Percentiles rank a stretch among this genome's conserved stretches.
Conservation (phyloP, 257 asterid species). For the Haberlea rhodopensis region DNA sequence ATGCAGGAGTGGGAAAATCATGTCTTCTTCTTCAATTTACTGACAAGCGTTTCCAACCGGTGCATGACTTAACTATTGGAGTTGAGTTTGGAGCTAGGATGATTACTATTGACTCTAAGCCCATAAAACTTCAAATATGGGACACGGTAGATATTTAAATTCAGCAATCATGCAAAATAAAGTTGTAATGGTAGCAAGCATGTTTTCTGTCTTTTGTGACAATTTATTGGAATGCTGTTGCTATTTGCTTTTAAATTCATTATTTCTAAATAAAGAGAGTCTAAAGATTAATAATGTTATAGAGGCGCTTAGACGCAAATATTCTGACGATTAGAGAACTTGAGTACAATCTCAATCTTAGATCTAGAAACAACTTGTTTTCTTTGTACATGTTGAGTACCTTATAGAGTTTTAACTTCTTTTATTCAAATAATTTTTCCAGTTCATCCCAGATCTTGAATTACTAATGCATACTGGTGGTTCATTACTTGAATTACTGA, state of each 20-base stretch:
- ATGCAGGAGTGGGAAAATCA: conserved; percentile 58
- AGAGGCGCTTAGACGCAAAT: neutral
- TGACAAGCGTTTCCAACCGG: conserved; percentile 65
- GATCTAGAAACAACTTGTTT: neutral
- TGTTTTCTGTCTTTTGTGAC: neutral
- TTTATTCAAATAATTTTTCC: neutral
- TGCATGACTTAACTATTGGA: conserved; percentile 60
- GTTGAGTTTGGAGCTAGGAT: conserved; percentile 61
- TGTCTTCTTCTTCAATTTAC: conserved; percentile 61
- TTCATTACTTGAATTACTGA: neutral
- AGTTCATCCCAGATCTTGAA: conserved; percentile 2
- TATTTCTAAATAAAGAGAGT: neutral
- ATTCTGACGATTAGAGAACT: neutral
- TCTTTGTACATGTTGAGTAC: conserved; percentile 8
- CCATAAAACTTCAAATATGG: conserved; percentile 59
- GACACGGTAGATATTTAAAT: conserved; percentile 41
- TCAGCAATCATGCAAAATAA: conserved; percentile 4
- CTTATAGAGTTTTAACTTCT: neutral
- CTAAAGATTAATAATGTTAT: neutral
- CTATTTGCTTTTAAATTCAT: neutral
- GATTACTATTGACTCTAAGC: conserved; percentile 56
- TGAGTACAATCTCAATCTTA: conserved; percentile 9
- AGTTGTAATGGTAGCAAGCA: conserved; percentile 3
- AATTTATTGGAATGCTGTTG: neutral
- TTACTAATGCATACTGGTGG: conserved; percentile 5